Evolutionary conservation across 2,329 filamentous ascomycete species (phyloP).

Genomic region (Stemphylium lycopersici): DNA sequence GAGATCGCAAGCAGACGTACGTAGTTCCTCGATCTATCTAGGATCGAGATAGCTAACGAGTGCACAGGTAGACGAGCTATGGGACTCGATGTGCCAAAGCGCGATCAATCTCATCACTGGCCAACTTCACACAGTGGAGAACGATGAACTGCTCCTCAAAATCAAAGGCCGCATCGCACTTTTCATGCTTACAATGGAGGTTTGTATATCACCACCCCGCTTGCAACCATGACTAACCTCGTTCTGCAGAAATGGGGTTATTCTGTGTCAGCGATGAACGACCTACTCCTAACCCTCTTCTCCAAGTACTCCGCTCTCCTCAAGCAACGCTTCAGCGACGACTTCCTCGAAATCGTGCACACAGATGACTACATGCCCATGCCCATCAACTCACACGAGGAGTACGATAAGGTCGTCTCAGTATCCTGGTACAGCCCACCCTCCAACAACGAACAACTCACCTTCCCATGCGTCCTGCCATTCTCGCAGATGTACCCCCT

Average conservation of each 20-base stretch:
- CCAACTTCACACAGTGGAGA: constrained; percentile 77
- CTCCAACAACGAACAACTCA: constrained; percentile 61
- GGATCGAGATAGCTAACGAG: background rate
- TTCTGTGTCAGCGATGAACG: constrained; percentile 79
- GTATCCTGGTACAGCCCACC: constrained; percentile 90
- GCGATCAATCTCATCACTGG: constrained; percentile 82
- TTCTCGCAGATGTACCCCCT: constrained; percentile 99
- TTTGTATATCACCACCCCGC: constrained; percentile 47
- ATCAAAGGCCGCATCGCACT: constrained; percentile 92
- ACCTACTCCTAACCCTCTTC: constrained; percentile 85
- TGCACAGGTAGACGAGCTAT: constrained; percentile 86
- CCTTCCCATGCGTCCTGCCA: constrained; percentile 90
- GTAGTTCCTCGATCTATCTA: constrained; percentile 24
- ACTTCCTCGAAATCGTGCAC: constrained; percentile 89
- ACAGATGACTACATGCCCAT: constrained; percentile 99
- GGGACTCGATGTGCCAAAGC: constrained; percentile 96
- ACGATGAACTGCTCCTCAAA: constrained; percentile 88
- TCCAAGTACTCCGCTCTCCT: constrained; percentile 92
- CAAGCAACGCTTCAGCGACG: constrained; percentile 89
- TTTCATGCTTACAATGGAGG: constrained; percentile 98
- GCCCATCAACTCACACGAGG: constrained; percentile 87
- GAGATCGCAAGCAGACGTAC: constrained; percentile 78
- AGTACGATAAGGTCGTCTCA: constrained; percentile 94
- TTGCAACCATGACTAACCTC: constrained; percentile 10
- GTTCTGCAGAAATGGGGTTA: constrained; percentile 79